phyloP scores from a whole-genome alignment of 352 stramenopile genomes.

The Phytophthora colocasiae region DNA sequence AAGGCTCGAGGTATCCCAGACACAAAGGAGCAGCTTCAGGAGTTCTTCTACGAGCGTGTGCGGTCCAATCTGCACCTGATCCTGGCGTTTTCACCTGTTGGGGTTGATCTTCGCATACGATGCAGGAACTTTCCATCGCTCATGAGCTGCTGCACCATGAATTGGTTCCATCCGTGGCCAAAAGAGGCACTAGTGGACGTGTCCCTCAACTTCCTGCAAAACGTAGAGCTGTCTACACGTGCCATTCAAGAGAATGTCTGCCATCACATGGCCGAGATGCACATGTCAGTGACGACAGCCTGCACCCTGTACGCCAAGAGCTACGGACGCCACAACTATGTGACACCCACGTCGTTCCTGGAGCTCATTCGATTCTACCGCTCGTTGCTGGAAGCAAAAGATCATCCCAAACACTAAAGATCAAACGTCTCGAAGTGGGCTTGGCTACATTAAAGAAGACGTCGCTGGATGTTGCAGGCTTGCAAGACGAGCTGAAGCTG shows the following conservation, averaged over 20 bases:
- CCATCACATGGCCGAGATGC: slow-evolving; percentile 94
- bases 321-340: slow-evolving; percentile 91
- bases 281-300: slow-evolving; percentile 83
- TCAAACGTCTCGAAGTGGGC: slow-evolving; percentile 86
- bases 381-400: slow-evolving; percentile 65
- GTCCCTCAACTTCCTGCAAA: slow-evolving; percentile 84
- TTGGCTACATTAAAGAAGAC: slow-evolving; percentile 88
- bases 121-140: slow-evolving; percentile 85
- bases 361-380: slow-evolving; percentile 95
- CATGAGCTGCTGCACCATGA: slow-evolving; percentile 75
- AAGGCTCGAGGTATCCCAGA: slow-evolving; percentile 89
- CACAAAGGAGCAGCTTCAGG: slow-evolving; percentile 90
- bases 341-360: slow-evolving; percentile 93
- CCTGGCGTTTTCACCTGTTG: slow-evolving; percentile 88
- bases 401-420: slow-evolving; percentile 59
- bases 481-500: slow-evolving; percentile 87
- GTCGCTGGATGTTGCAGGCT: slow-evolving; percentile 69
- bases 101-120: slow-evolving; percentile 70
- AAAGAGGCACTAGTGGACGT: slow-evolving; percentile 90
- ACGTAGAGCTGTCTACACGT: slow-evolving; percentile 67
- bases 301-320: slow-evolving; percentile 80
- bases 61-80: slow-evolving; percentile 88
- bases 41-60: slow-evolving; percentile 92
- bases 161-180: slow-evolving; percentile 94
- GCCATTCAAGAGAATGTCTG: slow-evolving; percentile 92